Conservation (phyloP, 1,284 basidiomycete genomes). For the Prillingera fragicola region DNA sequence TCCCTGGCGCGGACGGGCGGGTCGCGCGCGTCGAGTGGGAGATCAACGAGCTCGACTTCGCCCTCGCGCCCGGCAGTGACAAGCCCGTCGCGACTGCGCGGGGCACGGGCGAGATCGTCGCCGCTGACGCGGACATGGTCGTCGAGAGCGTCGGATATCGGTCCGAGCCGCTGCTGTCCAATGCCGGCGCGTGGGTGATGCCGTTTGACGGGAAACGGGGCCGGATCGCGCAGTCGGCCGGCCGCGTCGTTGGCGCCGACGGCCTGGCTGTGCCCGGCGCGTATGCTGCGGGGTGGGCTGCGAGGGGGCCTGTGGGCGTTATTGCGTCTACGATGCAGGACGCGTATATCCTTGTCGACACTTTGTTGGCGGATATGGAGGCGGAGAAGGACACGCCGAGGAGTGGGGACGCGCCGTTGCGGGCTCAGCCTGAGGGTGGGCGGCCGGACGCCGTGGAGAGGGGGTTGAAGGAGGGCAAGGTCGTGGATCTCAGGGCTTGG, state of each 20-base stretch:
- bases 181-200: conserved; percentile 25
- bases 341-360: conserved; percentile 58
- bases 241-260: conserved; percentile 41
- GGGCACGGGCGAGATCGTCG: conserved; percentile 57
- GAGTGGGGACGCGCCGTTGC: background rate
- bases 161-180: conserved; percentile 55
- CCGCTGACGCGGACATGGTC: conserved; percentile 65
- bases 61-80: conserved; percentile 17
- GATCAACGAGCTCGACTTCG: conserved; percentile 33
- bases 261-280: conserved; percentile 54
- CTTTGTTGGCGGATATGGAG: conserved; percentile 33
- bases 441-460: conserved; percentile 24
- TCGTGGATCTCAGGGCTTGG: conserved; percentile 41
- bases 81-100: conserved; percentile 51
- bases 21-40: conserved; percentile 39
- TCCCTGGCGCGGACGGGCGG: conserved; percentile 39
- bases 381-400: background rate
- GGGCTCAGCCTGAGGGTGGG: conserved; percentile 21
- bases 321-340: conserved; percentile 92
- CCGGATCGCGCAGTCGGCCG: conserved; percentile 41
- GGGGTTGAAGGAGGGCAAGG: conserved; percentile 22
- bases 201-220: conserved; percentile 48
- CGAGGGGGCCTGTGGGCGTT: conserved; percentile 85
- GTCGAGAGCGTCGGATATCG: conserved; percentile 85
- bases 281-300: conserved; percentile 94